Evolutionary conservation across 495 filamentous ascomycete species (phyloP), one percentile per base, ranked within the genome.

Genomic region (Aspergillus mulundensis): DNA sequence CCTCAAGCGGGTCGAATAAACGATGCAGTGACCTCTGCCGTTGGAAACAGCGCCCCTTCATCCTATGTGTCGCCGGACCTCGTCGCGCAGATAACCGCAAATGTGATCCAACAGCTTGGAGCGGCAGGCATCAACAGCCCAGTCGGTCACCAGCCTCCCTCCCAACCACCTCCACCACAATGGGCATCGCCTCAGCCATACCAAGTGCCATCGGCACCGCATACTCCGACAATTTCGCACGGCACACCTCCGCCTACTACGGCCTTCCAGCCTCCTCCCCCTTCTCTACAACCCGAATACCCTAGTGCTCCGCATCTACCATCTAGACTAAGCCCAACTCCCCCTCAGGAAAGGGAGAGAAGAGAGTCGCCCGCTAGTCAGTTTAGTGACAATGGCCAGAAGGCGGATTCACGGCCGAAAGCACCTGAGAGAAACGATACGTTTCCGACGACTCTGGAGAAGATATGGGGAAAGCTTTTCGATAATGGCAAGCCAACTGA

Each of bases 381-480:
- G 36, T 38, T 50, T 15, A 80, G 70, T 51, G 69, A 68, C 14
- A 56, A 53, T 21, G 61, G 59, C 38, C 54, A 57, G 36, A 65
- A 57, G 59, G 57, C 48, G 36, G 66, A 72, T 7, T 41, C 61
- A 32, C 72, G 81, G n/a, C 79, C 81, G 12, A 71, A 61, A 36
- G 66, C 76, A 14, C 56, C 75, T n/a, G 54, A 66, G 16, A 70
- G 79, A 34, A 70, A 76, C 25, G 62, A 70, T 25, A 80, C 81
- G 25, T 74, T 72, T 19, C 69, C 69, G 61, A 84, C 83, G 0
- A 82, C 83, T 2, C 64, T 88, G 44, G 85, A 88, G 66, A 79
- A 80, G 61, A 84, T 87, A 57, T 95, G 90, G 90, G 86, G 88
- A 0, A 80, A 78, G 23, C 65, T 95, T 15, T 94, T 95, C 64